phyloP scores from a whole-genome alignment of 2,329 filamentous ascomycete genomes.

The Aspergillus pseudonomiae region DNA sequence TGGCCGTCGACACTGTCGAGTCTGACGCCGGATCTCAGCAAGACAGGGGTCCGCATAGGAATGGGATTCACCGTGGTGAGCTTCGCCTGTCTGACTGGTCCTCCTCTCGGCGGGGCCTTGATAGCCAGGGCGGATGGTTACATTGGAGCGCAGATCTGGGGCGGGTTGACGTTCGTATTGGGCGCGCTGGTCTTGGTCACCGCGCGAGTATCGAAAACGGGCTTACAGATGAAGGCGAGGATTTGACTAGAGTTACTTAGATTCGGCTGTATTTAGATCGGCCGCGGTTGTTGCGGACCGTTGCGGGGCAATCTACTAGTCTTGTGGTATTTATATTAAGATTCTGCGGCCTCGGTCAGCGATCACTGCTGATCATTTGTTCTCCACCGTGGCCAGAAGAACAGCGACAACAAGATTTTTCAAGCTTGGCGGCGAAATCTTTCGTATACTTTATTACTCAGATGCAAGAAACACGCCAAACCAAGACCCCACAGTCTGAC shows the following conservation, averaged over 20 bases:
- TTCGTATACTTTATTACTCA: not conserved
- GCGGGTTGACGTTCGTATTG: conserved; percentile 27
- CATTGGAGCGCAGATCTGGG: conserved; percentile 50
- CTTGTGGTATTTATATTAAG: not conserved
- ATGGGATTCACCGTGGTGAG: conserved; percentile 51
- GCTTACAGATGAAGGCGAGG: conserved; percentile 11
- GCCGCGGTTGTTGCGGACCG: not conserved
- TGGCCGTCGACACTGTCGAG: conserved; percentile 28
- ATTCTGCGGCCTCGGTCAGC: not conserved
- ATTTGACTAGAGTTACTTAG: conserved; percentile 5
- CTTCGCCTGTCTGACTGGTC: conserved; percentile 49
- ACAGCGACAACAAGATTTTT: not conserved
- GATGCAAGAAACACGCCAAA: not conserved
- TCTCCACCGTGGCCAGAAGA: not conserved
- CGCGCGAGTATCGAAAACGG: conserved; percentile 14
- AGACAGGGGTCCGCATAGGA: conserved; percentile 18
- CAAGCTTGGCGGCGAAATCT: not conserved
- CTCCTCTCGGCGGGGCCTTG: conserved; percentile 52
- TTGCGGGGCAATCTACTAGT: not conserved
- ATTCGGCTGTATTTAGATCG: not conserved
- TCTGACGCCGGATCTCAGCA: conserved; percentile 18
- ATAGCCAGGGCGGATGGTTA: conserved; percentile 49
- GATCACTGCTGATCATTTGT: not conserved
- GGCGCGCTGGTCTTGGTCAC: conserved; percentile 17
- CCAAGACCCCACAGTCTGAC: not conserved